Base-by-base conservation (phyloP, 129 eudicot species). In the Flaveria sonorensis region DNA sequence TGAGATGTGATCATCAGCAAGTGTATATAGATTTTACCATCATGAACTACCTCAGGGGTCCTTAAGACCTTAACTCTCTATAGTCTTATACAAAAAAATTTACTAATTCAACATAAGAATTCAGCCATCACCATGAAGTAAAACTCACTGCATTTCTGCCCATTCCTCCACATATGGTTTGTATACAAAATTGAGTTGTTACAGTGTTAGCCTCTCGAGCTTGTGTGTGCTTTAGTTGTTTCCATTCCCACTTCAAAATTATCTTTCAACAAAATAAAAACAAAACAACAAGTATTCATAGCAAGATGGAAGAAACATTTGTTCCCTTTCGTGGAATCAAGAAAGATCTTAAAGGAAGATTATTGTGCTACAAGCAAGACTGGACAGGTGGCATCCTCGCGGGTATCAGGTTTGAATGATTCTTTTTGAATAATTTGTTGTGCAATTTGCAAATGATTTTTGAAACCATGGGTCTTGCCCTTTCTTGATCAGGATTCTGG, bases 301-400 rank as follows among this genome's bases (percentile, higher is more conserved):
- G 70, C 68, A 39, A 67, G 77, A 94, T 94, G 98, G 98, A 94
- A 83, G 98, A 94, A 75, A 91, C 96, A 56, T 94, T 94, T 82
- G 93, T 94, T 77, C 98, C 98, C 14, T 87, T 94, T 43, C 98
- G 97, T 48, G 98, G 98, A 62, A 94, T 94, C 74, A 94, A 89
- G 81, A 91, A 94, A 80, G 98, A 94, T 85, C 93, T 94, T 71
- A 89, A 83, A 81, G 97, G 89, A 67, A 91, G 98, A 85, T 72
- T 94, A 42, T 72, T 89, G 70, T 94, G 98, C 88, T 94, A 91
- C 79, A 94, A 91, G 85, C 96, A 94, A 85, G 98, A 94, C 63
- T 94, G 98, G 98, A 81, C 84, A 50, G 88, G 97, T 67, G 98
- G 98, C 36, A 72, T 94, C 69, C 90, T 87, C 16, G 96, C 98